Base-by-base conservation (phyloP, 495 filamentous ascomycete species). In the Xylaria bambusicola region DNA sequence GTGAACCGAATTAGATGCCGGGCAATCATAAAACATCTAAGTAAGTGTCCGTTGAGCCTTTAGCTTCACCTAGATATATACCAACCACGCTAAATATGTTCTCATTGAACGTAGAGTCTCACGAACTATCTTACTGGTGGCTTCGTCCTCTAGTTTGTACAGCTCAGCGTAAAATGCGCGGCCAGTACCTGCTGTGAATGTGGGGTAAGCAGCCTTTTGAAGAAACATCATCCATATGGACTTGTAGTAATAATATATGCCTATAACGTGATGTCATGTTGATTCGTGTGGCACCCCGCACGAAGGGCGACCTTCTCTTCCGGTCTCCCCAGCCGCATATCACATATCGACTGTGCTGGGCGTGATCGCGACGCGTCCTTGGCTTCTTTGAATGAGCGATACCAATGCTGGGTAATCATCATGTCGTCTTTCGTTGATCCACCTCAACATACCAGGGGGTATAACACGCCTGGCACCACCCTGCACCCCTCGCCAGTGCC, bases 361-460 rank as follows among this genome's bases (percentile, higher is more conserved):
- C 26, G 15, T 17, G 6, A 54, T 26, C n/a, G 42, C 31, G n/a
- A 31, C 31, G 18, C 31, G n/a, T n/a, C n/a, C n/a, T n/a, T n/a
- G n/a, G n/a, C n/a, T n/a, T n/a, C n/a, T n/a, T n/a, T n/a, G n/a
- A n/a, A n/a, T n/a, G n/a, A n/a, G n/a, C n/a, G n/a, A n/a, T n/a
- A n/a, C n/a, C n/a, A n/a, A n/a, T n/a, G n/a, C n/a, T n/a, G n/a
- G 36, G 31, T 33, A 33, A 42, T 38, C 13, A 44, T 24, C 47
- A 60, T 60, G 57, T 60, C 57, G 23, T 44, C 51, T 12, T 33
- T 26, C 6, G 48, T n/a, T n/a, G n/a, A n/a, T n/a, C n/a, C n/a
- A n/a, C n/a, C n/a, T n/a, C n/a, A n/a, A n/a, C n/a, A n/a, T 6
- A 24, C 15, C 23, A 17, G 44, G 44, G 18, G 13, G 56, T 23